A percentile compares a stretch with the other conserved stretches of the same genome.
phyloP scores from a whole-genome alignment of 352 stramenopile species.

The Phytophthora cajani region DNA sequence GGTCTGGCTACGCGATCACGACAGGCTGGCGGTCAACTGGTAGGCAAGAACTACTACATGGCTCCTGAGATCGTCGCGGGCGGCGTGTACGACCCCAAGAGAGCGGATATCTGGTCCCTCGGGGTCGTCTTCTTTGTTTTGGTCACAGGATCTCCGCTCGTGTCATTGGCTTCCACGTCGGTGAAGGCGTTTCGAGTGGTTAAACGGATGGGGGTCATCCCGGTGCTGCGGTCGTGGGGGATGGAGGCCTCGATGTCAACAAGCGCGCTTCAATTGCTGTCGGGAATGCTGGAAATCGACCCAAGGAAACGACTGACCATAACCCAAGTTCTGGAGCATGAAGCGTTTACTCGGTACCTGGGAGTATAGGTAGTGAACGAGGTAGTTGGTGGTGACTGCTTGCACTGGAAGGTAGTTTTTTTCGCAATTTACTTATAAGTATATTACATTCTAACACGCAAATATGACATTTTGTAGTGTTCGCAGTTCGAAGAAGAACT shows the following conservation, averaged over 20 bases:
- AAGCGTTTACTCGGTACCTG: neutral
- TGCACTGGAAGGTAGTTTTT: no score
- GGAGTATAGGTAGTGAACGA: no score
- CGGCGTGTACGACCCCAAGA: constrained; percentile 43
- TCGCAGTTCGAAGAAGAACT: no score
- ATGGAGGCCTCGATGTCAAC: neutral
- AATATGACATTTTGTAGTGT: no score
- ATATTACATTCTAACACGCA: no score
- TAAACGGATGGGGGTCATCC: neutral
- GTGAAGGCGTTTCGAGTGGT: neutral
- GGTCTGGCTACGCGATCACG: constrained; percentile 39
- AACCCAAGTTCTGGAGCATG: neutral
- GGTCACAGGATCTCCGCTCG: constrained; percentile 39
- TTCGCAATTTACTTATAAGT: no score
- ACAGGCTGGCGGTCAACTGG: constrained; percentile 20
- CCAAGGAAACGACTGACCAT: constrained; percentile 1
- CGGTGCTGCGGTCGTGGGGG: neutral
- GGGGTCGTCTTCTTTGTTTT: neutral
- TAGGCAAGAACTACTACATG: constrained; percentile 68
- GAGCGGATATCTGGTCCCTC: constrained; percentile 12
- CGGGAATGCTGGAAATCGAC: neutral
- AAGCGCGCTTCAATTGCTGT: neutral
- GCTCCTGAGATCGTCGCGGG: constrained; percentile 52
- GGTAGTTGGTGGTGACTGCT: no score
- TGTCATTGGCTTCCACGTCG: neutral